Percentiles rank a stretch among this genome's conserved stretches.
Conservation (phyloP, 345 rosid species). For the Eucalyptus sp. region DNA sequence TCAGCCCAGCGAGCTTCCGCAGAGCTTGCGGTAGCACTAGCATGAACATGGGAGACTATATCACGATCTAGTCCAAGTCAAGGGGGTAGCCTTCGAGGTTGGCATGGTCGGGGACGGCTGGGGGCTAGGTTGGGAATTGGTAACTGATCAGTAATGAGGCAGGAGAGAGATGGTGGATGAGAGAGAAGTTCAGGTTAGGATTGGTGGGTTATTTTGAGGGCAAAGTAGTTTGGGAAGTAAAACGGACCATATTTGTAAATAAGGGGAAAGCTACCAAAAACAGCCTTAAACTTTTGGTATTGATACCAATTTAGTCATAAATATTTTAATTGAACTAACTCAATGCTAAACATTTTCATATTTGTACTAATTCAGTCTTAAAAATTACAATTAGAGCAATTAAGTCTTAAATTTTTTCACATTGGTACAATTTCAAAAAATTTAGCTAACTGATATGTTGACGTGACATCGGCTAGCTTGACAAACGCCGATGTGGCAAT, state of each 20-base stretch:
- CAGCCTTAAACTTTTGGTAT: too few relatives aligned
- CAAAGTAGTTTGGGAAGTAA: background rate
- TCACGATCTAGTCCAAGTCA: background rate
- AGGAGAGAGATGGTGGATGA: background rate
- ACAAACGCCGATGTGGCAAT: fast-evolving
- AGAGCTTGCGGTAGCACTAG: background rate
- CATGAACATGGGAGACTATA: background rate
- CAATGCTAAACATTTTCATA: fast-evolving
- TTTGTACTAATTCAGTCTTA: fast-evolving
- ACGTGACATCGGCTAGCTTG: fast-evolving
- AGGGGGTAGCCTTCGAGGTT: background rate
- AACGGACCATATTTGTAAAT: background rate
- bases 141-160: background rate
- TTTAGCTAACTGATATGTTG: fast-evolving
- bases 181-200: background rate
- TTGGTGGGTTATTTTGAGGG: background rate
- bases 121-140: background rate
- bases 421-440: too few relatives aligned
- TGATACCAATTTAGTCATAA: fast-evolving
- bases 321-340: fast-evolving
- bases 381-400: fast-evolving
- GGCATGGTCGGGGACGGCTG: background rate
- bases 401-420: too few relatives aligned
- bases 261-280: too few relatives aligned
- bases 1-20: background rate